Percentiles rank a stretch among this genome's conserved stretches.
phyloP scores from a whole-genome alignment of 768 basidiomycete genomes.

The Stropharia rugosoannulata region DNA sequence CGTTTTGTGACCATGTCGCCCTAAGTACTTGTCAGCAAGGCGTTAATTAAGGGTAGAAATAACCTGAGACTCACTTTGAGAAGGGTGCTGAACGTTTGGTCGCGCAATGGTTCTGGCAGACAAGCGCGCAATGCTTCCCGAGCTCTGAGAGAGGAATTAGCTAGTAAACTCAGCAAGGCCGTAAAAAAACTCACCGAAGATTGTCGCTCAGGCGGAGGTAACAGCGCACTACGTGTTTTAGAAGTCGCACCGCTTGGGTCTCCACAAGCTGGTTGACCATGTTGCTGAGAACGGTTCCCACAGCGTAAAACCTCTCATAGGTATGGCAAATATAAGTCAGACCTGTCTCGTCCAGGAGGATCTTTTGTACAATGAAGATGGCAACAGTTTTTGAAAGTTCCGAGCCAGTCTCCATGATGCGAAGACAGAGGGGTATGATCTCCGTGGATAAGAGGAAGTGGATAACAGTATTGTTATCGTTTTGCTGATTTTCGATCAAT shows the following conservation, averaged over 20 bases:
- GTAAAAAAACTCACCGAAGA: conserved; percentile 59
- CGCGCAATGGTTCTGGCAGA: conserved; percentile 91
- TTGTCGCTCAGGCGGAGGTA: conserved; percentile 97
- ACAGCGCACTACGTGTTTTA: conserved; percentile 98
- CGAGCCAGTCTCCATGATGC: conserved; percentile 99
- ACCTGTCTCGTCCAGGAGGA: conserved; percentile 94
- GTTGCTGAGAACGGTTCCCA: conserved; percentile 96
- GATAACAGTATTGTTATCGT: conserved; percentile 98
- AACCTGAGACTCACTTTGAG: conserved; percentile 66
- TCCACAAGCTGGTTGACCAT: conserved; percentile 99
- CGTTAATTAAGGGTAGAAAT: neutral
- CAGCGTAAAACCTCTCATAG: conserved; percentile 99
- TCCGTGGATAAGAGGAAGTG: conserved; percentile 99
- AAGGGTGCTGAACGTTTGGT: conserved; percentile 88
- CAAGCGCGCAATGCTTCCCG: conserved; percentile 95
- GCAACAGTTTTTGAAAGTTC: conserved; percentile 99
- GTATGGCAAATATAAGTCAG: conserved; percentile 99
- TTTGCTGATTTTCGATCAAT: conserved; percentile 65
- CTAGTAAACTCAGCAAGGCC: conserved; percentile 4
- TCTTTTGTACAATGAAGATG: conserved; percentile 99
- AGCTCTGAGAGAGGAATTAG: conserved; percentile 53
- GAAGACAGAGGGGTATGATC: conserved; percentile 97
- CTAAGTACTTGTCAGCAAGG: conserved; percentile 37
- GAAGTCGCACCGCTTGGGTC: conserved; percentile 91
- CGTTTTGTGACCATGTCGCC: conserved; percentile 98